Evolutionary conservation across 768 basidiomycete species (phyloP).

Genomic region (Russula compacta): DNA sequence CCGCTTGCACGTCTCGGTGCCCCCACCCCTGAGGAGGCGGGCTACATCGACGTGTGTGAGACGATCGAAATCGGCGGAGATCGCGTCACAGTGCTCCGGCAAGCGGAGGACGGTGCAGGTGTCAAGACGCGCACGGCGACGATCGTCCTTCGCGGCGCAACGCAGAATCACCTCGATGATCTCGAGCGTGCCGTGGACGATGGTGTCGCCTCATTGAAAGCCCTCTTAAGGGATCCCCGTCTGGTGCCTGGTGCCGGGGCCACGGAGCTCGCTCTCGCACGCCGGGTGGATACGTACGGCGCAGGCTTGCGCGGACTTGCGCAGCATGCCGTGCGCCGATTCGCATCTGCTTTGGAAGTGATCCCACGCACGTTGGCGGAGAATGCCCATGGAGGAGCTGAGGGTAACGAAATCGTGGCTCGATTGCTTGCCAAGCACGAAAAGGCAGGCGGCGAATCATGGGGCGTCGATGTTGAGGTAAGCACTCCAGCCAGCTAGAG

Average conservation of each 20-base stretch:
- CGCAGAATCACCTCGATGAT: slow-evolving; percentile 89
- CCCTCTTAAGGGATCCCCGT: slow-evolving; percentile 80
- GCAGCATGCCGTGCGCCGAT: slow-evolving; percentile 90
- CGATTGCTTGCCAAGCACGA: slow-evolving; percentile 88
- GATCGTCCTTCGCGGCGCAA: slow-evolving; percentile 91
- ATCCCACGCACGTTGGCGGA: slow-evolving; percentile 89
- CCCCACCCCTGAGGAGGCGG: slow-evolving; percentile 94
- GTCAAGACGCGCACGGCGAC: slow-evolving; percentile 88
- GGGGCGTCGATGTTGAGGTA: slow-evolving; percentile 90
- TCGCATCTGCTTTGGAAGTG: slow-evolving; percentile 84
- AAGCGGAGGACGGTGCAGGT: slow-evolving; percentile 39
- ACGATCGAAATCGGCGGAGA: slow-evolving; percentile 95
- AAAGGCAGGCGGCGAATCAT: slow-evolving; percentile 56
- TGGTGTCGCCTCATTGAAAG: slow-evolving; percentile 93
- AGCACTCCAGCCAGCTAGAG: slow-evolving; percentile 15
- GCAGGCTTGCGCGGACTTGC: slow-evolving; percentile 81
- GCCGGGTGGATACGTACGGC: slow-evolving; percentile 77
- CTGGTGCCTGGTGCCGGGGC: slow-evolving; percentile 94
- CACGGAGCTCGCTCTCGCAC: slow-evolving; percentile 86
- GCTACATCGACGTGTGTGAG: slow-evolving; percentile 89
- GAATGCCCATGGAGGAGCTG: slow-evolving; percentile 86
- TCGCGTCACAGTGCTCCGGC: slow-evolving; percentile 92
- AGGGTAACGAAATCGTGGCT: slow-evolving; percentile 88
- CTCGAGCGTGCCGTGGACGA: slow-evolving; percentile 95
- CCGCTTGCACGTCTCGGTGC: slow-evolving; percentile 94